Base-by-base conservation (phyloP, 75 land plant genomes). In the Cunninghamia lanceolata region DNA sequence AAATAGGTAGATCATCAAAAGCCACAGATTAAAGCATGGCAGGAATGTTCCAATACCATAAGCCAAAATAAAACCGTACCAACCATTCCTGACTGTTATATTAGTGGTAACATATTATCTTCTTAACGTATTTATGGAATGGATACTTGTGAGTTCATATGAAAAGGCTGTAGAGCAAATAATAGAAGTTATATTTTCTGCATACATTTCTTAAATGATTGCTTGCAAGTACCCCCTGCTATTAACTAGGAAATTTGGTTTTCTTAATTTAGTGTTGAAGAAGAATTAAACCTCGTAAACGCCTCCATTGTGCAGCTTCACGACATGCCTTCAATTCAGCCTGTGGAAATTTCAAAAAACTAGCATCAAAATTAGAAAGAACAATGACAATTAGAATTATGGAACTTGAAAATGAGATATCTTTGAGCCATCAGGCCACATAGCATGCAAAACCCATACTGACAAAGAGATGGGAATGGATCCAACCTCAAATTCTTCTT, bases 281-380 rank as follows among this genome's bases (percentile, higher is more conserved):
- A 84, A 84, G 52, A 86, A 30, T 17, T 30, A 46, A 1, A 96
- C 99, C 99, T 96, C 96, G 95, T 56, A 88, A 85, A 36, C 89
- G 89, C 82, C 99, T 94, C 99, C 99, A 98, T 35, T 96, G 92
- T 63, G 99, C 99, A 93, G 97, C 98, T 86, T 98, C 98, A 82
- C 96, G 96, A 82, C 89, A 88, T 70, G 93, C 89, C 87, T 87
- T 76, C 90, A 95, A 85, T 73, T 96, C 98, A 71, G 86, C 94
- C 99, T 98, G 82, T 82, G 40, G 39, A 8, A 84, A 63, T 53
- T 84, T 34, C 59, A 53, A 84, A 63, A 4, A 84, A 11, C 13
- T 53, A 84, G 35, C 25, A 53, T 21, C 30, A 36, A 50, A 28
- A 84, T 21, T 84, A 38, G 38, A 83, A 83, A 50, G 11, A 42